phyloP scores from a whole-genome alignment of 1,139 yeast genomes.

The Kodamaea ohmeri region DNA sequence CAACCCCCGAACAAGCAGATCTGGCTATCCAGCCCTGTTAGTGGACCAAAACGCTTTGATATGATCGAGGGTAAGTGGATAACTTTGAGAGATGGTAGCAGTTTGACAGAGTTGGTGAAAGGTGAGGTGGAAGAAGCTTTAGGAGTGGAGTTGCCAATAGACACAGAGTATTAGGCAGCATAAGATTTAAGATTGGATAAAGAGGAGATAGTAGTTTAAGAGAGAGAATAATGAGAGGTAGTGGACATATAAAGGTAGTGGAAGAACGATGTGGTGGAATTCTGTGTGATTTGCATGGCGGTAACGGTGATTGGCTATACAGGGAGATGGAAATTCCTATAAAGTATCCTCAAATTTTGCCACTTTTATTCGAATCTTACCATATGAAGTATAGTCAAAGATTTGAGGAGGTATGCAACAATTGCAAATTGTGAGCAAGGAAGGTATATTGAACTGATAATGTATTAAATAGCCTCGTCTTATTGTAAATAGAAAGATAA shows the following conservation, averaged over 20 bases:
- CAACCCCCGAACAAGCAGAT: constrained; percentile 94
- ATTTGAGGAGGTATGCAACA: no score
- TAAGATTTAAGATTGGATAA: background rate
- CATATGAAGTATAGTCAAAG: no score
- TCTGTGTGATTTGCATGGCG: background rate
- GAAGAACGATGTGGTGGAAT: background rate
- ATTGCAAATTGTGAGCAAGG: no score
- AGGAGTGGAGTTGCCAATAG: constrained; percentile 28
- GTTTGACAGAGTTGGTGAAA: constrained; percentile 46
- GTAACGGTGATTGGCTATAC: no score
- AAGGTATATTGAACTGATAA: no score
- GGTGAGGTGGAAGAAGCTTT: constrained; percentile 46
- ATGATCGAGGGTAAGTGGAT: constrained; percentile 57
- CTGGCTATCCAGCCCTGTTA: constrained; percentile 87
- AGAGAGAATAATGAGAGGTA: background rate
- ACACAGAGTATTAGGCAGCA: constrained; percentile 18
- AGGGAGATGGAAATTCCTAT: no score
- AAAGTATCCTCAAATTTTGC: no score
- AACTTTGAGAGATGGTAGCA: constrained; percentile 54
- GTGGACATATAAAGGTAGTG: background rate
- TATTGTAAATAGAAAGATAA: background rate
- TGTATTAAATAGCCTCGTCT: no score
- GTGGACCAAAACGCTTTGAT: constrained; percentile 83
- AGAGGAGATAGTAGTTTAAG: background rate
- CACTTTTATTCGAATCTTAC: no score